Base-by-base conservation (phyloP, 345 rosid species). In the Dipteronia sinensis region DNA sequence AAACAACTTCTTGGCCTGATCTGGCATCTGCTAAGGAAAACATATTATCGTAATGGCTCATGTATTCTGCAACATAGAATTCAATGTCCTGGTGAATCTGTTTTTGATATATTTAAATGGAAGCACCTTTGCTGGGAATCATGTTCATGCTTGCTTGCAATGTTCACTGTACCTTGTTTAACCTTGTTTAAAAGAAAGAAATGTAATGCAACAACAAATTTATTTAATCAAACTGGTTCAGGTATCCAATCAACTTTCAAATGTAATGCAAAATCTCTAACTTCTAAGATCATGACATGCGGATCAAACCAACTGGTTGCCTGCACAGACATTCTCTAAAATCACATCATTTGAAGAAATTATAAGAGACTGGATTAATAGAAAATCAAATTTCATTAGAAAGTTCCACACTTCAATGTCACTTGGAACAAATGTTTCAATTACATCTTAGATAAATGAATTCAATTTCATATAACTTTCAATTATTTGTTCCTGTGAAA, bases 401-500 rank as follows among this genome's bases (percentile, higher is more conserved):
- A 64, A 69, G 16, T 42, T 47, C 40, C 5, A 25, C 1, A 15
- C 42, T 22, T 1, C 16, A 49, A 68, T 6, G 67, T 73, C 34
- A 70, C 40, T 47, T 70, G 61, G 19, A 38, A 12, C 38, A 65
- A 16, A 67, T 56, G 40, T 25, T 76, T 65, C 44, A 72, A 55
- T 47, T 77, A 55, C 47, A 51, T 59, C 58, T 71, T 69, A 80
- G 40, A 51, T 29, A 10, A n/a, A 61, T 63, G 84, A 67, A 74
- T 65, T 69, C 69, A 83, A 66, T 63, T 87, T 84, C 80, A 78
- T 76, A 73, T 89, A 92, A 6, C 74, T 81, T 79, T 92, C 87
- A 71, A 84, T 73, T 53, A 93, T 87, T 77, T 84, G 81, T 38
- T 90, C 92, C 40, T 81, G 89, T n/a, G 94, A 86, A 67, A 88